Percentiles rank a stretch among this genome's conserved stretches.
These are phyloP conservation scores for Penicillium brasilianum DNA, from an alignment of 2,329 filamentous ascomycete genomes.

Conservation along the genomic window DNA sequence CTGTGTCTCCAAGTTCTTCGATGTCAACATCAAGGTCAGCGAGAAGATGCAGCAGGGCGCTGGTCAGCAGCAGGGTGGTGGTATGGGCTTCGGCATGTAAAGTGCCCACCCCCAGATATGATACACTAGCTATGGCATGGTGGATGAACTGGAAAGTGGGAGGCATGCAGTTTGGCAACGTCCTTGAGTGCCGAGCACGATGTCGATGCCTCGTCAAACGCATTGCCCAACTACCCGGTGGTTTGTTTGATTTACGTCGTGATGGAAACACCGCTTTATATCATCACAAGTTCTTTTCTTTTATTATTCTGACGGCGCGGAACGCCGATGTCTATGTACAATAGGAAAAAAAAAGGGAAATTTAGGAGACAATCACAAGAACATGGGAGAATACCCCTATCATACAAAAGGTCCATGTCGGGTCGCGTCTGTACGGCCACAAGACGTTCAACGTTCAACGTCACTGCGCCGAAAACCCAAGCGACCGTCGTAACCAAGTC, in stretches of 20 bases:
- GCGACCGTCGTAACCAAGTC: constrained; percentile 55
- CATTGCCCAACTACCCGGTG: background rate
- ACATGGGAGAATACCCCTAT: constrained; percentile 19
- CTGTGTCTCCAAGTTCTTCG: constrained; percentile 97
- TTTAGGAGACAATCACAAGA: constrained; percentile 26
- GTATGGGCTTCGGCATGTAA: constrained; percentile 58
- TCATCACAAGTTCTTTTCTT: constrained; percentile 18
- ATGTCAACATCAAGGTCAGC: constrained; percentile 96
- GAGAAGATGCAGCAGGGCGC: constrained; percentile 95
- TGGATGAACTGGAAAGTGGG: background rate
- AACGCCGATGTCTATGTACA: constrained; percentile 34
- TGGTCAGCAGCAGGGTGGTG: constrained; percentile 65
- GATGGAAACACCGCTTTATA: constrained; percentile 29
- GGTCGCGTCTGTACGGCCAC: background rate
- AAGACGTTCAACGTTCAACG: background rate
- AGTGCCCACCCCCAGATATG: constrained; percentile 7
- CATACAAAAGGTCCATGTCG: constrained; percentile 18
- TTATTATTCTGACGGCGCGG: constrained; percentile 16
- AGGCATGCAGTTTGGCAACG: no score
- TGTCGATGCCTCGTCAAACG: background rate
- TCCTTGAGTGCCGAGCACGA: no score
- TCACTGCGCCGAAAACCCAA: constrained; percentile 31
- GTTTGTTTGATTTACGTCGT: constrained; percentile 14
- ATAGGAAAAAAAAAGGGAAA: constrained; percentile 29
- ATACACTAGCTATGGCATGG: background rate